Percentiles rank a stretch among this genome's conserved stretches.
phyloP scores from a whole-genome alignment of 2,329 filamentous ascomycete genomes.

The Chaetomiaceae sp. region DNA sequence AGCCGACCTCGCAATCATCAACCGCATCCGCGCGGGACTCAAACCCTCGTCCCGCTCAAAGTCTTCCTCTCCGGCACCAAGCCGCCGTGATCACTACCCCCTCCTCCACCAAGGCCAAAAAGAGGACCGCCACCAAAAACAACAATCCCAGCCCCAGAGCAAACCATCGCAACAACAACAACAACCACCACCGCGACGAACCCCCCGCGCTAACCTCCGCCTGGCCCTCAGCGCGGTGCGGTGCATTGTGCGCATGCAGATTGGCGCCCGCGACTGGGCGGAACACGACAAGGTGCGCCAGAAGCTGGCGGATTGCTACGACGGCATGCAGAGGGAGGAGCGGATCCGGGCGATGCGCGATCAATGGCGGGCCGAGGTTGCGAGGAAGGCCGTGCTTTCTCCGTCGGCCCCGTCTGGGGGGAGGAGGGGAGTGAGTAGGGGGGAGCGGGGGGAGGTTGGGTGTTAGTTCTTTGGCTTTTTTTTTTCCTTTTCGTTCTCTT shows the following conservation, averaged over 20 bases:
- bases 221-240: conserved; percentile 46
- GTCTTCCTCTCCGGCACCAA: conserved; percentile 24
- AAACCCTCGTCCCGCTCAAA: conserved; percentile 34
- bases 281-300: conserved; percentile 48
- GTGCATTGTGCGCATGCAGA: conserved; percentile 50
- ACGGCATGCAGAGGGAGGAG: conserved; percentile 44
- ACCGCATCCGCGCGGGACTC: conserved; percentile 67
- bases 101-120: conserved; percentile 25
- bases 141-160: not conserved
- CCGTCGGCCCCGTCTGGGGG: not conserved
- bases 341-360: conserved; percentile 39
- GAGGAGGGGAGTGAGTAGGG: too few species aligned
- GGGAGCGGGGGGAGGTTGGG: too few species aligned
- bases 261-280: conserved; percentile 47
- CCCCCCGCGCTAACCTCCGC: conserved; percentile 34
- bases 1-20: conserved; percentile 79
- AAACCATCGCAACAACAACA: not conserved
- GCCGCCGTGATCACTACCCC: conserved; percentile 36
- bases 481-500: too few species aligned
- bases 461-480: not conserved
- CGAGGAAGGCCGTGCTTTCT: not conserved
- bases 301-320: conserved; percentile 46
- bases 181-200: conserved; percentile 9
- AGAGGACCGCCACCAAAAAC: not conserved
- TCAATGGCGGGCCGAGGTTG: conserved; percentile 29